A percentile compares a stretch with the other conserved stretches of the same genome.
phyloP scores from a whole-genome alignment of 345 rosid species.

The Citrus trifoliata region DNA sequence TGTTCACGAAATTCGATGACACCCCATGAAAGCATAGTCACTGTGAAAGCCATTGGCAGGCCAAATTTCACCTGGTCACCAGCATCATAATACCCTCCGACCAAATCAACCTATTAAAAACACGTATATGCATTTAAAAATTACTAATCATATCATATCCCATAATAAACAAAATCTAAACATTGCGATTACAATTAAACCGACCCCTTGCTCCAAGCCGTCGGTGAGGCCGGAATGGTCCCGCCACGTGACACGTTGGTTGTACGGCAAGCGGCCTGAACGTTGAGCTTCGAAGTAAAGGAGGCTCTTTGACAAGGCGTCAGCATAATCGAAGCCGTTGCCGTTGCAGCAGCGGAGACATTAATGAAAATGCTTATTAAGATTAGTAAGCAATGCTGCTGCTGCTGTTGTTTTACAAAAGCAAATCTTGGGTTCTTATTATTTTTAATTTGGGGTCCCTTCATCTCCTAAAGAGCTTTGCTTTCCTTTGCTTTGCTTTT shows the following conservation, averaged over 20 bases:
- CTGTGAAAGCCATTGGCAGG: slow-evolving; percentile 94
- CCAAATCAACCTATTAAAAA: slow-evolving; percentile 71
- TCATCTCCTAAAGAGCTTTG: slow-evolving; percentile 16
- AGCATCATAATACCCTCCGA: slow-evolving; percentile 95
- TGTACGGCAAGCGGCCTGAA: slow-evolving; percentile 85
- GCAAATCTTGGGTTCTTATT: background rate
- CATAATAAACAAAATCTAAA: background rate
- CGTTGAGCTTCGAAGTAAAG: slow-evolving; percentile 92
- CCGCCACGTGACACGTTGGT: slow-evolving; percentile 88
- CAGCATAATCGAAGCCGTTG: slow-evolving; percentile 46
- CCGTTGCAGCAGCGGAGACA: background rate
- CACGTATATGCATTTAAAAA: background rate
- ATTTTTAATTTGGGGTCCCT: background rate
- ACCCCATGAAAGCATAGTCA: slow-evolving; percentile 92
- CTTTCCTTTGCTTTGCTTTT: background rate
- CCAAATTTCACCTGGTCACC: slow-evolving; percentile 97
- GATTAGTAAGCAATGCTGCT: background rate
- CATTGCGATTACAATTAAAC: slow-evolving; percentile 5
- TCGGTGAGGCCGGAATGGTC: slow-evolving; percentile 92
- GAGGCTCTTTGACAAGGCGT: slow-evolving; percentile 83
- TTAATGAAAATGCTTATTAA: slow-evolving; percentile 7
- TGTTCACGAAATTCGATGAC: slow-evolving; percentile 64
- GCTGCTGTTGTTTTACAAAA: background rate
- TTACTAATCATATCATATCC: background rate
- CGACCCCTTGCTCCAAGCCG: slow-evolving; percentile 92